These are phyloP conservation scores for Ophiostoma sp. DNA, from an alignment of 2,329 filamentous ascomycete species.

Conservation along the genomic window DNA sequence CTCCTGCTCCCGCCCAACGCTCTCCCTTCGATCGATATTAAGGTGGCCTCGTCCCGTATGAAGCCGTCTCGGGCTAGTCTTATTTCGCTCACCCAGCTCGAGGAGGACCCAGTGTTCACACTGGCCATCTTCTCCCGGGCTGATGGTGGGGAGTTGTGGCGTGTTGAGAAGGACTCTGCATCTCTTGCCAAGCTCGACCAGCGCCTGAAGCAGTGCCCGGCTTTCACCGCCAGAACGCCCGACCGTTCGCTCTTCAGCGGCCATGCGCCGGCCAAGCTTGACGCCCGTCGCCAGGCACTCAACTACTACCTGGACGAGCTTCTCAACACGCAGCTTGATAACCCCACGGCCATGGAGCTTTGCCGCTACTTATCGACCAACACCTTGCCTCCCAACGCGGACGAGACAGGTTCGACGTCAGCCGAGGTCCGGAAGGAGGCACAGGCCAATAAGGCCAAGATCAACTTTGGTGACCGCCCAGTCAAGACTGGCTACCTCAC, in stretches of 20 bases:
- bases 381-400: conserved; percentile 61
- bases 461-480: conserved; percentile 64
- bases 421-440: conserved; percentile 36
- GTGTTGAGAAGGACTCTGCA: conserved; percentile 85
- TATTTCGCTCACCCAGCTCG: conserved; percentile 73
- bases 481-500: conserved; percentile 88
- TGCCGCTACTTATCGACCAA: conserved; percentile 82
- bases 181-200: conserved; percentile 82
- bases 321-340: conserved; percentile 78
- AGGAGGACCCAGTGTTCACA: conserved; percentile 93
- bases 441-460: conserved; percentile 42
- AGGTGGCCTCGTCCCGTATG: conserved; percentile 91
- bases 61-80: conserved; percentile 86
- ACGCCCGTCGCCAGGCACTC: conserved; percentile 77
- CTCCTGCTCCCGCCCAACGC: conserved; percentile 85
- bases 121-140: conserved; percentile 80
- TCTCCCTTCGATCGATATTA: conserved; percentile 79
- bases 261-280: conserved; percentile 89
- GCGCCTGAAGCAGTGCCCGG: conserved; percentile 70
- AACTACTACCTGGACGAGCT: conserved; percentile 84
- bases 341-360: conserved; percentile 72
- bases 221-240: conserved; percentile 74
- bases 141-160: conserved; percentile 79
- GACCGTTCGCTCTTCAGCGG: conserved; percentile 86
- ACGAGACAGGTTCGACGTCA: conserved; percentile 50